Evolutionary conservation across 106 monocot species (phyloP), one percentile per base, ranked within the genome.

Genomic region (Agapanthus africanus): DNA sequence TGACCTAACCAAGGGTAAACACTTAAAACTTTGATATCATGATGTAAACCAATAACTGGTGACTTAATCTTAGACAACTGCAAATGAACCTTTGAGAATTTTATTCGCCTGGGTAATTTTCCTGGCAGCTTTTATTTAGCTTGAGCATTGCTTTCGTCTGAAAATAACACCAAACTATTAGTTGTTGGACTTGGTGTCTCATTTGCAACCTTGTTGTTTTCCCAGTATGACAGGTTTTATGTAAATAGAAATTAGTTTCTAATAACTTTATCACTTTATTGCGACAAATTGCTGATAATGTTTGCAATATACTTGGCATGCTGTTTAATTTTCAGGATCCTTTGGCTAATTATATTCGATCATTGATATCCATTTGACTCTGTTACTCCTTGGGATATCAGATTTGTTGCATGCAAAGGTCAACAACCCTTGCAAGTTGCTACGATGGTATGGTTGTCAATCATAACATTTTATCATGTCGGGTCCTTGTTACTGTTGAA

Each of bases 351-450:
- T n/a, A n/a, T n/a, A n/a, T n/a, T n/a, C n/a, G n/a, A n/a, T n/a
- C n/a, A n/a, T n/a, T n/a, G n/a, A n/a, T n/a, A n/a, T n/a, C n/a
- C n/a, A n/a, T n/a, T n/a, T n/a, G n/a, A n/a, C n/a, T n/a, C n/a
- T n/a, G n/a, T n/a, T n/a, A 13, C 40, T 41, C n/a, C n/a, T n/a
- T 66, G 65, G 22, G 65, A 41, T 25, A 40, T 66, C 40, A 66
- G 9, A 27, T 38, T 41, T 41, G 26, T 41, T 66, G 65, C 65
- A 41, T 40, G 7, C 23, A 41, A 66, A 26, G 65, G 40, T 66
- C 65, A 41, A 66, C 65, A 6, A 41, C 37, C 31, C 7, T 30
- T 60, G n/a, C n/a, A 44, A 44, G 16, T 22, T 41, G 27, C 23
- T 26, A 30, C 40, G 7, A 44, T 67, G 67, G 46, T 67, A 2